Percentiles rank a stretch among this genome's conserved stretches.
phyloP scores from a whole-genome alignment of 148 eudicot genomes.

The Simmondsia chinensis region DNA sequence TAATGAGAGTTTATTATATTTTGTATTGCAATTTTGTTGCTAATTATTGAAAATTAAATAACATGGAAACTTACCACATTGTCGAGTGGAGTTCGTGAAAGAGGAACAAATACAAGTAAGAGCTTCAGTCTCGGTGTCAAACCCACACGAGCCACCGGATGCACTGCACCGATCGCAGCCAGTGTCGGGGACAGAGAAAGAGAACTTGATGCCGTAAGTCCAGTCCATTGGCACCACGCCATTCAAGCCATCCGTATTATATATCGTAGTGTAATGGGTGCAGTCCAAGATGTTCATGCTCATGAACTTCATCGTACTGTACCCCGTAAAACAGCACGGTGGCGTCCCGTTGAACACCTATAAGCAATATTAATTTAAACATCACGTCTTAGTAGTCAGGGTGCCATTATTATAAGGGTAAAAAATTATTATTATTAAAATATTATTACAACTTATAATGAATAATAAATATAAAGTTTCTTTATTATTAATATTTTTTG shows the following conservation, averaged over 20 bases:
- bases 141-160: constrained; percentile 86
- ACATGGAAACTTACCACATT: constrained; percentile 52
- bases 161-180: constrained; percentile 62
- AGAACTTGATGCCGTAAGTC: constrained; percentile 71
- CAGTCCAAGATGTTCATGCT: constrained; percentile 84
- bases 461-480: too few relatives aligned
- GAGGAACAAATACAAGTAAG: constrained; percentile 63
- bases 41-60: background rate
- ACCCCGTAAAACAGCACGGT: constrained; percentile 78
- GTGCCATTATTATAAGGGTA: too few relatives aligned
- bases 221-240: constrained; percentile 72
- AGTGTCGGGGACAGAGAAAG: constrained; percentile 63
- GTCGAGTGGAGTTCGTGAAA: constrained; percentile 58
- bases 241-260: constrained; percentile 36
- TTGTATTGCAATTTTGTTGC: background rate
- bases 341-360: constrained; percentile 21
- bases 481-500: too few relatives aligned
- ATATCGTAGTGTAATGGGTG: constrained; percentile 69
- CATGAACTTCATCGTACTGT: constrained; percentile 72
- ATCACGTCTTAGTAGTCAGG: background rate
- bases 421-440: too few relatives aligned
- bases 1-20: background rate
- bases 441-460: too few relatives aligned
- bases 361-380: background rate
- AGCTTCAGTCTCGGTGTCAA: constrained; percentile 62